Evolutionary conservation across 306 rosid genomes (phyloP).

Genomic region (Ormosia semicastrata): DNA sequence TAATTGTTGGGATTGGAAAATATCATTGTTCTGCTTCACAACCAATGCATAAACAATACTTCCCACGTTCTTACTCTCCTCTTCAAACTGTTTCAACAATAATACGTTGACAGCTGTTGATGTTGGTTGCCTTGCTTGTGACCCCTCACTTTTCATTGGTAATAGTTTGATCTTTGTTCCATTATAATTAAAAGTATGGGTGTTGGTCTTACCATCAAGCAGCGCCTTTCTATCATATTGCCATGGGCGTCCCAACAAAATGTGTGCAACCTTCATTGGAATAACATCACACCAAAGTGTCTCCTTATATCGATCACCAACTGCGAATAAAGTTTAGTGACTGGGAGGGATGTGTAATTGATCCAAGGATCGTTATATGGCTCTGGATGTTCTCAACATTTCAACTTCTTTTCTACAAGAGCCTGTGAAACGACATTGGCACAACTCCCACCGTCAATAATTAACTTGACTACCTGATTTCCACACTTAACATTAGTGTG

Average conservation of each 20-base stretch:
- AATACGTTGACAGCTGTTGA: background rate
- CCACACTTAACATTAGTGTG: background rate
- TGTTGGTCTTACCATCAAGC: background rate
- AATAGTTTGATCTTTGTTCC: background rate
- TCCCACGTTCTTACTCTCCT: background rate
- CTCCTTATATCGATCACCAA: background rate
- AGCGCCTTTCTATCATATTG: background rate
- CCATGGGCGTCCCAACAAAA: background rate
- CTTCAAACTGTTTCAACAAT: background rate
- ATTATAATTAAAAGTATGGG: background rate
- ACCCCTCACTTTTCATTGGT: background rate
- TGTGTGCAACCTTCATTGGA: background rate
- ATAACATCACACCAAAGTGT: background rate
- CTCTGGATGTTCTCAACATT: background rate
- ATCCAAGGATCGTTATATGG: background rate
- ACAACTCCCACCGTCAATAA: background rate
- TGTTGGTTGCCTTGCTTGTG: background rate
- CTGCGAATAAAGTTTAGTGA: background rate
- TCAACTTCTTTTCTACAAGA: background rate
- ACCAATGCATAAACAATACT: background rate
- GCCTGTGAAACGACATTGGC: background rate
- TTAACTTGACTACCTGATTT: background rate
- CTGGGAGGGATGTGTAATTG: background rate
- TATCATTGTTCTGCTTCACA: background rate
- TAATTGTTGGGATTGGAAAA: background rate